Evolutionary conservation across 2,329 filamentous ascomycete species (phyloP), one percentile per base, ranked within the genome.

Genomic region (Hansfordia pulvinata): DNA sequence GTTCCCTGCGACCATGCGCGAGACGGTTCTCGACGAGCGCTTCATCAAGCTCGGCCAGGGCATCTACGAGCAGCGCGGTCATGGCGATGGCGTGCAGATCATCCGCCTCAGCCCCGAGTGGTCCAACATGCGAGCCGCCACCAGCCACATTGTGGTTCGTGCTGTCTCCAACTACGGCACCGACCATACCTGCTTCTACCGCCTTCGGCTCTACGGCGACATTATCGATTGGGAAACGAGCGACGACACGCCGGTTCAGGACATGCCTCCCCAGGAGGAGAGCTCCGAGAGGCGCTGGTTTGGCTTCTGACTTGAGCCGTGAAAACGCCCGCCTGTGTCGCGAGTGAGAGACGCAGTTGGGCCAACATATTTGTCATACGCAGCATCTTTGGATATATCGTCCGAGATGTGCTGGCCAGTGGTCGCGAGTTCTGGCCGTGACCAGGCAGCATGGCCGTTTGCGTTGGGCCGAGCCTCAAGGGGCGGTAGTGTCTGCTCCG

Each of bases 181-280:
- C 8, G 43, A 68, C 24, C 71, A 75, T 41, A 78, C 73, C 4
- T 79, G 75, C 43, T 64, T 80, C 39, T 80, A 79, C 48, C 56
- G 73, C 2, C 47, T 76, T n/a, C 53, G 62, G 30, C 31, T 79
- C 23, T 76, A 69, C 42, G 75, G 61, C 10, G 46, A 62, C 17
- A 28, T 41, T 14, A 33, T 40, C 19, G 39, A 44, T 30, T 31
- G 35, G 16, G 29, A 32, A n/a, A n/a, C n/a, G n/a, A n/a, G n/a
- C n/a, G n/a, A n/a, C n/a, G n/a, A n/a, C n/a, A n/a, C n/a, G n/a
- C n/a, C n/a, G n/a, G n/a, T n/a, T n/a, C n/a, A n/a, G n/a, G n/a
- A n/a, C 14, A 24, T 10, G 14, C 23, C 23, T 7, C 14, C 14
- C 3, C 23, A 24, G 15, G 14, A 8, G 13, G 22, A 13, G 22